phyloP scores from a whole-genome alignment of 1,139 yeast genomes.

The Sugiyamaella castrensis region DNA sequence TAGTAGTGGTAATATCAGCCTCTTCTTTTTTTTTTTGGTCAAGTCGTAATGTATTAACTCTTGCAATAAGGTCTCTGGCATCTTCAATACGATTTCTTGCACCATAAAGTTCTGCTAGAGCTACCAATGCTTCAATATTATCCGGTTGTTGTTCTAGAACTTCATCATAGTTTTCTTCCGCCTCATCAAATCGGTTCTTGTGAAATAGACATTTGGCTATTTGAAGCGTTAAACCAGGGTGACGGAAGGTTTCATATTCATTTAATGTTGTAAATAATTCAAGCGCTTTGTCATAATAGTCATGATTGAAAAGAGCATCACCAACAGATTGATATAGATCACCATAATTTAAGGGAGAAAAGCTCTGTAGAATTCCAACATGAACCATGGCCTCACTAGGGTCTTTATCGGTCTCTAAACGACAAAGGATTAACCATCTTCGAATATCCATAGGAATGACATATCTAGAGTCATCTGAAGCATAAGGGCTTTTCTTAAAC shows the following conservation, averaged over 20 bases:
- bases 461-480: slow-evolving; percentile 26
- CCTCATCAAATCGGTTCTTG: slow-evolving; percentile 64
- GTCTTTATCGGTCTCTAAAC: slow-evolving; percentile 59
- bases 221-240: slow-evolving; percentile 37
- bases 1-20: background rate
- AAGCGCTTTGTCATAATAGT: slow-evolving; percentile 69
- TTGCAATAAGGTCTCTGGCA: slow-evolving; percentile 57
- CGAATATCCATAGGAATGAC: slow-evolving; percentile 82
- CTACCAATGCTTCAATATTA: slow-evolving; percentile 69
- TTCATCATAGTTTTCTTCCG: slow-evolving; percentile 60
- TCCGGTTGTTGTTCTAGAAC: slow-evolving; percentile 58
- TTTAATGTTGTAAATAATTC: slow-evolving; percentile 56
- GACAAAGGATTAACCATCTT: slow-evolving; percentile 68
- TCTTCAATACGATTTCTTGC: slow-evolving; percentile 59
- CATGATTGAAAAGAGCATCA: slow-evolving; percentile 62
- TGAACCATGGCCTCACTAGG: slow-evolving; percentile 70
- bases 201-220: slow-evolving; percentile 79
- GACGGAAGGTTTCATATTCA: slow-evolving; percentile 25
- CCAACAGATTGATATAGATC: slow-evolving; percentile 83
- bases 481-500: slow-evolving; percentile 19
- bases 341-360: slow-evolving; percentile 57
- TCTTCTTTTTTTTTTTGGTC: background rate
- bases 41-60: slow-evolving; percentile 41
- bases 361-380: slow-evolving; percentile 56
- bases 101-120: slow-evolving; percentile 77